Evolutionary conservation across 148 eudicot species (phyloP), one percentile per base, ranked within the genome.

Genomic region (Polygonum maritimum): DNA sequence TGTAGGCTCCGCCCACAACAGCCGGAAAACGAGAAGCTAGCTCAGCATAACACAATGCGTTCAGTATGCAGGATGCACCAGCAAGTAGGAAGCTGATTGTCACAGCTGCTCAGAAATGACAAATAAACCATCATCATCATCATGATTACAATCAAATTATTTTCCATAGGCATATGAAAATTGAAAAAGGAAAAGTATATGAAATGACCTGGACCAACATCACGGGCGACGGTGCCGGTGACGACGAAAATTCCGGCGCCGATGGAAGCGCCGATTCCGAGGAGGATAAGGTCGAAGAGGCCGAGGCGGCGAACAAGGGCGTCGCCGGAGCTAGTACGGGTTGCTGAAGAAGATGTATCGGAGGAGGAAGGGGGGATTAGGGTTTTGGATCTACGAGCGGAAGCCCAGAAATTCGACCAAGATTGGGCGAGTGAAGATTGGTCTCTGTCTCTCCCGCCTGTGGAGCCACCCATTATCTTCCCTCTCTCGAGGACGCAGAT

Each of bases 21-120:
- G 98, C 98, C 41, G 98, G 98, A 81, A 95, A 90, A 10, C 97
- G 96, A 78, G 98, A 90, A 60, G 97, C 87, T 52, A 95, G 86
- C 84, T 95, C 98, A 57, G 98, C 98, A 78, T 95, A 95, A 79
- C 98, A 95, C 67, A 95, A 91, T 19, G 96, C 98, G 83, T 95
- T 95, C 60, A 92, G 91, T 58, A 92, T 87, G 78, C 98, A 95
- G 52, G 94, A 92, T 75, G 87, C 91, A 75, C 98, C 98, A 67
- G 98, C 97, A 63, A 95, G 84, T 73, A 90, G 70, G 77, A 95
- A 95, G 84, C 98, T 90, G 55, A 95, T 83, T 44, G 96, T 95
- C 54, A 90, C 98, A 75, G 96, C 98, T 95, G 91, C 88, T 26
- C 31, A 88, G 16, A 19, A 67, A 67, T 31, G 38, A 62, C 69